Evolutionary conservation across 2,329 filamentous ascomycete genomes (phyloP).

Genomic region (Cordyceps cateniannulata): DNA sequence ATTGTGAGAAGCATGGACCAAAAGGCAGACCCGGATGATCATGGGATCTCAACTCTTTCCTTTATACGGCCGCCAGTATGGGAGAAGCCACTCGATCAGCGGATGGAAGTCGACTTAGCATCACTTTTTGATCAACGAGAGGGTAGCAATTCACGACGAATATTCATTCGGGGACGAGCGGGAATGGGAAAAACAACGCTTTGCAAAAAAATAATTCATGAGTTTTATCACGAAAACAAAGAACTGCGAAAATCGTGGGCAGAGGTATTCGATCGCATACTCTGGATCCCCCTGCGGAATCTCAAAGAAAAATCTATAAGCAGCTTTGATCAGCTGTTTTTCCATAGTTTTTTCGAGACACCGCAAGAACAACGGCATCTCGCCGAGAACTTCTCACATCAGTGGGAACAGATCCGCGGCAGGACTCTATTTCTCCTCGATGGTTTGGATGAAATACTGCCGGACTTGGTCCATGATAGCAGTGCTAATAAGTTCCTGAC

Average conservation of each 20-base stretch:
- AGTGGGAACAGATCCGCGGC: no score
- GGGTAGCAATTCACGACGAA: conserved; percentile 15
- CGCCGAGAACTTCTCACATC: no score
- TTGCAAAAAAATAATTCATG: conserved; percentile 34
- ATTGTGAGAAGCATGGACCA: conserved; percentile 23
- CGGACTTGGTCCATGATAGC: not conserved
- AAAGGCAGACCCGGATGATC: not conserved
- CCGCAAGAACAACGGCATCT: not conserved
- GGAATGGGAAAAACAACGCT: conserved; percentile 35
- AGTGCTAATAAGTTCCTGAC: not conserved
- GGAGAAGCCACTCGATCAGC: not conserved
- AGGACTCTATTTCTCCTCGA: conserved; percentile 35
- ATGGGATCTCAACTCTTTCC: no score
- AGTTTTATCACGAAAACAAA: conserved; percentile 19
- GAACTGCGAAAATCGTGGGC: conserved; percentile 12
- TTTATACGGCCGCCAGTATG: not conserved
- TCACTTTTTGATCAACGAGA: not conserved
- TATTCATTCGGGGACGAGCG: conserved; percentile 31
- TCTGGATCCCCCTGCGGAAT: conserved; percentile 34
- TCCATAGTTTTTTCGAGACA: conserved; percentile 22
- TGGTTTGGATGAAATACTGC: conserved; percentile 16
- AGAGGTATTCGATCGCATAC: conserved; percentile 27
- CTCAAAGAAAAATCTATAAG: conserved; percentile 19
- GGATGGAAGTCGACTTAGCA: not conserved
- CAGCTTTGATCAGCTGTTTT: conserved; percentile 21